Percentiles rank a stretch among this genome's conserved stretches.
These are phyloP conservation scores for Chimonanthus praecox DNA, from an alignment of 164 flowering plant genomes.

Conservation along the genomic window DNA sequence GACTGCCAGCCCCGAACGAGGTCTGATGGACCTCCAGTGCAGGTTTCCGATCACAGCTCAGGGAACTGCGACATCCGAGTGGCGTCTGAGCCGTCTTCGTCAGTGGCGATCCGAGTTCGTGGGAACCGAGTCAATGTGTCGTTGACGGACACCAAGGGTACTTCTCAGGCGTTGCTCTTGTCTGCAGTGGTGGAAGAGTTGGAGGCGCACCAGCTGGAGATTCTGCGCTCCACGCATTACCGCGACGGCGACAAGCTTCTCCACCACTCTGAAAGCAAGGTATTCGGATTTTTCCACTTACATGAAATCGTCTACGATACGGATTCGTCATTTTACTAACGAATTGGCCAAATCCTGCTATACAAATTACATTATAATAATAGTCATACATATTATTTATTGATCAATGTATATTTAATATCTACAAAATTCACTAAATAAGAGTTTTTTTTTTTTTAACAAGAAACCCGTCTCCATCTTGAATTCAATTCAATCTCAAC, in stretches of 20 bases:
- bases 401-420: too few relatives aligned
- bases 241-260: slow-evolving; percentile 24
- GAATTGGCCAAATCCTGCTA: too few relatives aligned
- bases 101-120: slow-evolving; percentile 20
- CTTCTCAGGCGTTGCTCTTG: slow-evolving; percentile 9
- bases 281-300: background rate
- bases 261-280: slow-evolving; percentile 29
- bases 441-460: too few relatives aligned
- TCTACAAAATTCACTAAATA: too few relatives aligned
- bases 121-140: slow-evolving; percentile 24
- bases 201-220: slow-evolving; percentile 17
- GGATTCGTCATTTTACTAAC: too few relatives aligned
- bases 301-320: too few relatives aligned
- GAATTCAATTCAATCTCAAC: too few relatives aligned
- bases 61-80: slow-evolving; percentile 17
- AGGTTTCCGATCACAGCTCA: background rate
- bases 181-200: slow-evolving; percentile 24
- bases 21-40: background rate
- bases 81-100: slow-evolving; percentile 13
- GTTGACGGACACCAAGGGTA: slow-evolving; percentile 14
- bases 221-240: slow-evolving; percentile 23
- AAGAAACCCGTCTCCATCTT: too few relatives aligned
- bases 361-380: too few relatives aligned
- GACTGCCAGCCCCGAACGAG: background rate
- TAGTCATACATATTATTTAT: too few relatives aligned